phyloP scores from a whole-genome alignment of 2,329 filamentous ascomycete species.

The Epicoccum sorghinum region DNA sequence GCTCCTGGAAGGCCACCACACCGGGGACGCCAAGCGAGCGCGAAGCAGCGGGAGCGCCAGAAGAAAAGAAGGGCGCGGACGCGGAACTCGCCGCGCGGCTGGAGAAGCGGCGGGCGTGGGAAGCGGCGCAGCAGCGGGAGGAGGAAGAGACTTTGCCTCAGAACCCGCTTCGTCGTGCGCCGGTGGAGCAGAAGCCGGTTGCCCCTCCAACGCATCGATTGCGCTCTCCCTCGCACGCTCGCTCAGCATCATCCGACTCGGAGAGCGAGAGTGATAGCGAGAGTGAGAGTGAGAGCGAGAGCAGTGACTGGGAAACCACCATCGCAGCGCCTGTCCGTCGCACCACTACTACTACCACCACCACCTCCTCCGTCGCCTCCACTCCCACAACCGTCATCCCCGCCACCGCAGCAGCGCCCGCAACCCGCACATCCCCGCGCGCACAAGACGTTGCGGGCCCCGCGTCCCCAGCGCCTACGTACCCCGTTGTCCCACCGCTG shows the following conservation, averaged over 20 bases:
- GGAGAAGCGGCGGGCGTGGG: neutral
- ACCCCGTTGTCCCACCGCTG: neutral
- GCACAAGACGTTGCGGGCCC: neutral
- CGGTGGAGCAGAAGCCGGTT: neutral
- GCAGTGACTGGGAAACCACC: neutral
- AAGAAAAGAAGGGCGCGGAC: neutral
- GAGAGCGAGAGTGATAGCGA: neutral
- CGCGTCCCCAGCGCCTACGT: neutral
- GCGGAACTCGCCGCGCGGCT: conserved; percentile 16
- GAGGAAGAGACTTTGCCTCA: neutral
- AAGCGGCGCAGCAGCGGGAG: conserved; percentile 9
- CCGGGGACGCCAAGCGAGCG: too few species aligned
- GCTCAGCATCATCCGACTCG: neutral
- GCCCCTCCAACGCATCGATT: neutral
- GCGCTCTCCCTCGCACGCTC: too few species aligned
- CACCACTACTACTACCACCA: neutral
- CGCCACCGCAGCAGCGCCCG: too few species aligned
- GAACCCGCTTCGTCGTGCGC: too few species aligned
- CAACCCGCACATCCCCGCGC: neutral
- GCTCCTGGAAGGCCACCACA: neutral
- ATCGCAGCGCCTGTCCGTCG: neutral
- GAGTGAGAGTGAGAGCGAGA: neutral
- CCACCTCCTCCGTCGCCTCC: too few species aligned
- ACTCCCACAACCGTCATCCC: too few species aligned
- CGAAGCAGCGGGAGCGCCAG: conserved; percentile 5